A percentile compares a stretch with the other conserved stretches of the same genome.
Evolutionary conservation across 345 rosid species (phyloP).

Genomic region (Ricinus communis): DNA sequence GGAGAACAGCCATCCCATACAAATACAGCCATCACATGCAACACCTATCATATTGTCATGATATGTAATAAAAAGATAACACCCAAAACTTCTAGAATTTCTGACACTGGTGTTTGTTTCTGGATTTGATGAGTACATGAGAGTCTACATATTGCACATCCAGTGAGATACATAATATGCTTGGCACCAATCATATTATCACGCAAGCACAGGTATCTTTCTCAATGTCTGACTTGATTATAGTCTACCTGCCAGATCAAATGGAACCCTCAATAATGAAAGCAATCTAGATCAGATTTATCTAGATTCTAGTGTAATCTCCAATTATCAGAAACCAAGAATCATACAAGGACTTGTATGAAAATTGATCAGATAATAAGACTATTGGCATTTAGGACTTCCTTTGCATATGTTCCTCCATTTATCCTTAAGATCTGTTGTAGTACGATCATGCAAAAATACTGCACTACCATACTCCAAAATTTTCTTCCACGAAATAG

Average conservation of each 20-base stretch:
- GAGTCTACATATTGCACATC: not conserved
- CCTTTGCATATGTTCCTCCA: constrained; percentile 51
- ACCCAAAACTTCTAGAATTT: not conserved
- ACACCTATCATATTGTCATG: not conserved
- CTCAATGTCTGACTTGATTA: not conserved
- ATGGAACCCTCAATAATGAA: not conserved
- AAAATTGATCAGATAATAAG: constrained; percentile 14
- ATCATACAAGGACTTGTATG: not conserved
- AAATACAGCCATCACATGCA: not conserved
- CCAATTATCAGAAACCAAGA: not conserved
- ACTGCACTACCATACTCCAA: constrained; percentile 36
- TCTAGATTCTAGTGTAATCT: not conserved
- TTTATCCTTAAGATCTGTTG: constrained; percentile 46
- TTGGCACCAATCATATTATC: not conserved
- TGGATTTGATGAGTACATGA: no score
- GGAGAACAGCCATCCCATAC: not conserved
- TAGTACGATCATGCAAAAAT: constrained; percentile 29
- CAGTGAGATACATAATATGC: not conserved
- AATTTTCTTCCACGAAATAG: constrained; percentile 42
- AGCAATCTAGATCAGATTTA: not conserved
- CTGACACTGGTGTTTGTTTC: not conserved
- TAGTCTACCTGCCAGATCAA: not conserved
- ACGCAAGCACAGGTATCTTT: not conserved
- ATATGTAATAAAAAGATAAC: not conserved
- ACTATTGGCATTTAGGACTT: constrained; percentile 26